Conservation (phyloP, 2,329 filamentous ascomycete species). For the Neopestalotiopsis rosae region DNA sequence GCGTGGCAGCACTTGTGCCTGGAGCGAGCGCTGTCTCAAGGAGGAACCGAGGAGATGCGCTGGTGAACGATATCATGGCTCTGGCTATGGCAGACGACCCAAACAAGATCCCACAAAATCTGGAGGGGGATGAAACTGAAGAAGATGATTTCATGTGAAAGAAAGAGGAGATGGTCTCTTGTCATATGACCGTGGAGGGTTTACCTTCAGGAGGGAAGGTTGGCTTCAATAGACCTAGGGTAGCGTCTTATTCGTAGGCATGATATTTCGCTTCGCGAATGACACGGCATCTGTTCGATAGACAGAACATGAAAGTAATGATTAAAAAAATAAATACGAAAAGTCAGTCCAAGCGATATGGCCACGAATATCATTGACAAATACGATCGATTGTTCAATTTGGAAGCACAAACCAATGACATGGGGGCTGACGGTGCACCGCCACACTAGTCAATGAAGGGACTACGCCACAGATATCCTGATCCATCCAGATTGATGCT, state of each 20-base stretch:
- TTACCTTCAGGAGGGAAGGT: neutral
- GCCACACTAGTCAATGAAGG: too few species aligned
- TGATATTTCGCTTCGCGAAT: neutral
- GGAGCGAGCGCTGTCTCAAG: constrained; percentile 4
- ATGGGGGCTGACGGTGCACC: too few species aligned
- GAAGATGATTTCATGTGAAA: constrained; percentile 23
- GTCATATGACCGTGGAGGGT: neutral
- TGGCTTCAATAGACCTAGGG: too few species aligned
- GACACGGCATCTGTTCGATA: neutral
- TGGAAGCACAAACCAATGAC: too few species aligned
- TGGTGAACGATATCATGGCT: constrained; percentile 38
- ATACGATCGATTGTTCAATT: too few species aligned
- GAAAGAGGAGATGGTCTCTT: neutral
- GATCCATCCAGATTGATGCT: too few species aligned
- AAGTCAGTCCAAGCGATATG: too few species aligned
- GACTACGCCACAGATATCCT: too few species aligned
- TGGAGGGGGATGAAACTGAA: constrained; percentile 19
- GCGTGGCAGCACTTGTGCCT: constrained; percentile 11
- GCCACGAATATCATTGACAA: too few species aligned
- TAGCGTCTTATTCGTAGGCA: neutral
- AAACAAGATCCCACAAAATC: constrained; percentile 23
- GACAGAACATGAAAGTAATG: neutral
- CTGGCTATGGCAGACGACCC: constrained; percentile 32
- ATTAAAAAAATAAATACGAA: too few species aligned
- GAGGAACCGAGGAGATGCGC: constrained; percentile 34